Percentiles rank a stretch among this genome's conserved stretches.
These are phyloP conservation scores for Agrostemma githago DNA, from an alignment of 148 eudicot genomes.

Conservation along the genomic window DNA sequence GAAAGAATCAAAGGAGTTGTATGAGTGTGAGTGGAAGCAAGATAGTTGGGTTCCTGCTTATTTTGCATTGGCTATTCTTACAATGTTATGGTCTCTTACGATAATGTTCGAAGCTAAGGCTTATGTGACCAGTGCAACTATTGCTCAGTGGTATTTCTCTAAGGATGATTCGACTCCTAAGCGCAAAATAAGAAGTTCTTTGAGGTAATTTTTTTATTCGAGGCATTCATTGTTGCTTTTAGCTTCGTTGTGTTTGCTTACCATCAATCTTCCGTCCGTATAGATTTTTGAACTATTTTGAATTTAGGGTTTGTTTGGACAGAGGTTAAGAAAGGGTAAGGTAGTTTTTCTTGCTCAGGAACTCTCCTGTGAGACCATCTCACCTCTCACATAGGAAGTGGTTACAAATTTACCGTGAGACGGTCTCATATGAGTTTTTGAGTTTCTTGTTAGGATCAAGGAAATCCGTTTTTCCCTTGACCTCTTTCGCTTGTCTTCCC, in stretches of 20 bases:
- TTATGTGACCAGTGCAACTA: slow-evolving; percentile 83
- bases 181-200: slow-evolving; percentile 57
- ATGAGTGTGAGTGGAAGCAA: slow-evolving; percentile 70
- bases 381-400: too few species aligned
- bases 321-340: neutral
- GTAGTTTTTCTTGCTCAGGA: too few species aligned
- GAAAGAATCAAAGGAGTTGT: slow-evolving; percentile 45
- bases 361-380: too few species aligned
- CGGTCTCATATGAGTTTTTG: too few species aligned
- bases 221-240: neutral
- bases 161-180: slow-evolving; percentile 59
- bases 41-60: slow-evolving; percentile 17
- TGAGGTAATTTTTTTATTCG: slow-evolving; percentile 47
- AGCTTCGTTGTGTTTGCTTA: neutral
- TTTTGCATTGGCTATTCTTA: slow-evolving; percentile 30
- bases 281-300: neutral
- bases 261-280: neutral
- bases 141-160: slow-evolving; percentile 96
- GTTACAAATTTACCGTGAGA: too few species aligned
- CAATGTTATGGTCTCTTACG: slow-evolving; percentile 86
- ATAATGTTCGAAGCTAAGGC: slow-evolving; percentile 71
- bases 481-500: too few species aligned
- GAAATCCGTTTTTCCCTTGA: too few species aligned
- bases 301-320: neutral
- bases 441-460: too few species aligned